These are phyloP conservation scores for Xylogone sp. DNA, from an alignment of 2,329 filamentous ascomycete species.

Conservation along the genomic window DNA sequence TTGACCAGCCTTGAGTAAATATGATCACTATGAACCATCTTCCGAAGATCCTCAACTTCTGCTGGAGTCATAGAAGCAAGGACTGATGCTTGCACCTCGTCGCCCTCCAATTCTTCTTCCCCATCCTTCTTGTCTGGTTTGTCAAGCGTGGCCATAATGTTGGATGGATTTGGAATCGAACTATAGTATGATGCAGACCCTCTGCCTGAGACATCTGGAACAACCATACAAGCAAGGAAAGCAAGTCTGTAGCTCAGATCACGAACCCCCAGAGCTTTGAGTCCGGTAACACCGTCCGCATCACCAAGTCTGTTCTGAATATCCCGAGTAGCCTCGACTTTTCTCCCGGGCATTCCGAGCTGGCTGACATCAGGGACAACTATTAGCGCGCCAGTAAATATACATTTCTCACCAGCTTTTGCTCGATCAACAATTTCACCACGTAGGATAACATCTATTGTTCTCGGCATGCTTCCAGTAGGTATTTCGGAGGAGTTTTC, in stretches of 20 bases:
- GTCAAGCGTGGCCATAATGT: conserved; percentile 81
- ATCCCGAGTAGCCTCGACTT: conserved; percentile 80
- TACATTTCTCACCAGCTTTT: conserved; percentile 96
- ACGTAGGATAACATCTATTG: conserved; percentile 93
- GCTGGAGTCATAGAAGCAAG: conserved; percentile 78
- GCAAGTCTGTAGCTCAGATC: conserved; percentile 93
- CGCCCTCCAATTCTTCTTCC: conserved; percentile 53
- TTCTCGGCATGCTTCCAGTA: conserved; percentile 96
- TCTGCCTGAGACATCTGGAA: conserved; percentile 77
- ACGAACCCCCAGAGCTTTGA: conserved; percentile 89
- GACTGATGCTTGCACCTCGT: conserved; percentile 83
- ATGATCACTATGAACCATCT: conserved; percentile 92
- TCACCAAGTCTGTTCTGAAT: conserved; percentile 75
- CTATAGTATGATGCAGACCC: conserved; percentile 70
- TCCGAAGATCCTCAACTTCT: conserved; percentile 87
- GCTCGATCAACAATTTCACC: conserved; percentile 97
- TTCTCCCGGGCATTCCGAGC: conserved; percentile 80
- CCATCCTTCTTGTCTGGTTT: conserved; percentile 65
- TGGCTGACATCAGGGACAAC: conserved; percentile 97
- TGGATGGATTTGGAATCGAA: conserved; percentile 69
- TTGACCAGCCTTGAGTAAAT: conserved; percentile 92
- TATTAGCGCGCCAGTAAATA: conserved; percentile 94
- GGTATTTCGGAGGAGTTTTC: conserved; percentile 98
- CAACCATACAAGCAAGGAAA: conserved; percentile 97
- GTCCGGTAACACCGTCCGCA: conserved; percentile 75